Percentiles rank a stretch among this genome's conserved stretches.
Evolutionary conservation across 78 protist species (phyloP).

Genomic region (Protostelium mycophagum): DNA sequence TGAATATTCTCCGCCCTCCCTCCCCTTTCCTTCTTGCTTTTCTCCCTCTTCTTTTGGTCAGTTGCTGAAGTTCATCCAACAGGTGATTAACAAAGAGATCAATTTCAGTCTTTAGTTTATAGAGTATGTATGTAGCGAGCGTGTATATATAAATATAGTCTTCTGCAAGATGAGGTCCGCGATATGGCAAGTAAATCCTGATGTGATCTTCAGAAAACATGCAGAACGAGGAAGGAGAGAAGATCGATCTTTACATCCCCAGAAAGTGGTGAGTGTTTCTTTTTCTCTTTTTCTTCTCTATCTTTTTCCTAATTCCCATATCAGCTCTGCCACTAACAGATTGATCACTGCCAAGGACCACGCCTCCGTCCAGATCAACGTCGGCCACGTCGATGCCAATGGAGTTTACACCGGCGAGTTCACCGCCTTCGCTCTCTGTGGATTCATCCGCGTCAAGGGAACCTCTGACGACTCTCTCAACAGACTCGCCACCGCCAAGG

Average conservation of each 20-base stretch:
- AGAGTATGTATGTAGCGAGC: no score
- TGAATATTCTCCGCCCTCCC: neutral
- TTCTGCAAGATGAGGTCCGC: no score
- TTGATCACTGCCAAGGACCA: slow-evolving; percentile 87
- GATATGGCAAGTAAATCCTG: neutral
- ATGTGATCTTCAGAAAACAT: slow-evolving; percentile 7
- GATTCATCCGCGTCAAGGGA: slow-evolving; percentile 73
- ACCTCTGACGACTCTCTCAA: slow-evolving; percentile 72
- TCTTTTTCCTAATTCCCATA: neutral
- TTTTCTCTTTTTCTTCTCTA: neutral
- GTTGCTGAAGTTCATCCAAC: neutral
- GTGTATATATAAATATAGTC: no score
- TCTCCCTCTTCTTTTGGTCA: neutral
- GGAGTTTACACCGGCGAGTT: slow-evolving; percentile 79
- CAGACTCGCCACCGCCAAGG: slow-evolving; percentile 70
- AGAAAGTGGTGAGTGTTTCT: slow-evolving; percentile 77
- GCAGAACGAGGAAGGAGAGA: slow-evolving; percentile 74
- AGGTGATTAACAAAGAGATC: no score
- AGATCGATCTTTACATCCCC: slow-evolving; percentile 86
- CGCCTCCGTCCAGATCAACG: slow-evolving; percentile 93
- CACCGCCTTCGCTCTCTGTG: slow-evolving; percentile 76
- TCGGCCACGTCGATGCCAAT: slow-evolving; percentile 83
- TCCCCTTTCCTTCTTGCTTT: neutral
- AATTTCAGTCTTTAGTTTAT: no score
- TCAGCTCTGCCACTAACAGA: slow-evolving; percentile 86